Conservation (phyloP, 208 protist genomes). For the Trypanosoma mega region DNA sequence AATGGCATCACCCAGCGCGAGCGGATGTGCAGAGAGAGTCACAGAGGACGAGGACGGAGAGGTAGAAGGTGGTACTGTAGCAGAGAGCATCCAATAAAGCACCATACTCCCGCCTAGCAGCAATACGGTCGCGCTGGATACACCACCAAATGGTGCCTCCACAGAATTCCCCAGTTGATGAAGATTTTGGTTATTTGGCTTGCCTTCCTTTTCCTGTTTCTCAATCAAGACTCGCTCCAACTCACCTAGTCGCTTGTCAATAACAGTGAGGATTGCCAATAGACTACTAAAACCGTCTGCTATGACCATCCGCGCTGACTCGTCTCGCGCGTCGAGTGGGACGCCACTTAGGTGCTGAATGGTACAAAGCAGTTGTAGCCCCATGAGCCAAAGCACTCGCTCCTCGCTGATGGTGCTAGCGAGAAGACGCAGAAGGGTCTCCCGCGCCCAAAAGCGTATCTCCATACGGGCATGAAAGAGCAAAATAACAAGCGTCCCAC, state of each 20-base stretch:
- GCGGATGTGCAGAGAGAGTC: too few relatives aligned
- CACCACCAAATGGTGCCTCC: not conserved
- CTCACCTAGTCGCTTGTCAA: conserved; percentile 33
- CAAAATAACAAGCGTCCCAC: conserved; percentile 33
- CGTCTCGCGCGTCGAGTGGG: conserved; percentile 3
- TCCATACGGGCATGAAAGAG: conserved; percentile 40
- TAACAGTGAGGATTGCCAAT: conserved; percentile 42
- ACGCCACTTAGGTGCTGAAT: conserved; percentile 46
- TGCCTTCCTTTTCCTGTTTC: not conserved
- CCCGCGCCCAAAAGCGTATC: conserved; percentile 38
- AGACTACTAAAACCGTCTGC: conserved; percentile 48
- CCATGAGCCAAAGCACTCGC: conserved; percentile 38
- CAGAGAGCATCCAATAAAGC: conserved; percentile 46
- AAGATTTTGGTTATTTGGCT: conserved; percentile 5
- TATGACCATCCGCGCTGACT: conserved; percentile 11
- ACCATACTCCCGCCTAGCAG: conserved; percentile 65
- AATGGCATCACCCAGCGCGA: too few relatives aligned
- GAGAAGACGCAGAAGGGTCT: conserved; percentile 27
- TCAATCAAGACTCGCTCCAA: conserved; percentile 4
- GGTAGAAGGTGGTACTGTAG: not conserved
- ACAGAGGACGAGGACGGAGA: not conserved
- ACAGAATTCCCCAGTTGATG: not conserved
- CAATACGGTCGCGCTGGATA: conserved; percentile 26
- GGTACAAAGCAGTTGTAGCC: conserved; percentile 48
- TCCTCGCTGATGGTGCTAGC: not conserved